phyloP scores from a whole-genome alignment of 805 yeast species.

The Lipomyces sp. region DNA sequence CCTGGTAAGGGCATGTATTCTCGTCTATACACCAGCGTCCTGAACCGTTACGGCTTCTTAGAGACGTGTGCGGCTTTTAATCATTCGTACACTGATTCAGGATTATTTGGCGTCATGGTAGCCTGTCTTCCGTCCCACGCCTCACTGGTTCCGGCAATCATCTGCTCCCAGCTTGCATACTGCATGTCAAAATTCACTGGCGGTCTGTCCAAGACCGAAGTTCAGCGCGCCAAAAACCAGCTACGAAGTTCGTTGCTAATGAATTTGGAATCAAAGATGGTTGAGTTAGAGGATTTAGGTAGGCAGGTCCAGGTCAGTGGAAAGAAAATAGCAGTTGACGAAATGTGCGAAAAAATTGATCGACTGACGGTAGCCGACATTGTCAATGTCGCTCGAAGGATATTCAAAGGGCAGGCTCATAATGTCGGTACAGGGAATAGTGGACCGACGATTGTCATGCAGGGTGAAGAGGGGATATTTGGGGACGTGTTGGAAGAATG shows the following conservation, averaged over 20 bases:
- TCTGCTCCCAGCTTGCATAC: slow-evolving; percentile 64
- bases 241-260: slow-evolving; percentile 82
- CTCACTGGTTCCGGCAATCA: slow-evolving; percentile 76
- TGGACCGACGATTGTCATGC: slow-evolving; percentile 83
- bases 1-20: slow-evolving; percentile 99
- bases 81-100: slow-evolving; percentile 88
- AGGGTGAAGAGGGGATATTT: slow-evolving; percentile 82
- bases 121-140: slow-evolving; percentile 88
- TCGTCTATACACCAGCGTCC: slow-evolving; percentile 84
- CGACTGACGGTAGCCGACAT: slow-evolving; percentile 69
- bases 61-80: slow-evolving; percentile 88
- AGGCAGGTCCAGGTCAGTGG: slow-evolving; percentile 84
- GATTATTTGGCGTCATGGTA: slow-evolving; percentile 86
- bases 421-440: slow-evolving; percentile 58
- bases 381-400: slow-evolving; percentile 70
- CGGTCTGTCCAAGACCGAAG: slow-evolving; percentile 71
- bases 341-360: slow-evolving; percentile 81
- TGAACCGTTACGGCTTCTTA: slow-evolving; percentile 88
- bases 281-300: slow-evolving; percentile 94
- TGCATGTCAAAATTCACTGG: slow-evolving; percentile 32
- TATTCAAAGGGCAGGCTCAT: slow-evolving; percentile 68
- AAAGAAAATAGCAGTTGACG: slow-evolving; percentile 70
- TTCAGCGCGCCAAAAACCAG: slow-evolving; percentile 89
- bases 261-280: slow-evolving; percentile 91
- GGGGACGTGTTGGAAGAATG: slow-evolving; percentile 79